Base-by-base conservation (phyloP, 1,139 yeast genomes). In the Blastobotrys serpentis region DNA sequence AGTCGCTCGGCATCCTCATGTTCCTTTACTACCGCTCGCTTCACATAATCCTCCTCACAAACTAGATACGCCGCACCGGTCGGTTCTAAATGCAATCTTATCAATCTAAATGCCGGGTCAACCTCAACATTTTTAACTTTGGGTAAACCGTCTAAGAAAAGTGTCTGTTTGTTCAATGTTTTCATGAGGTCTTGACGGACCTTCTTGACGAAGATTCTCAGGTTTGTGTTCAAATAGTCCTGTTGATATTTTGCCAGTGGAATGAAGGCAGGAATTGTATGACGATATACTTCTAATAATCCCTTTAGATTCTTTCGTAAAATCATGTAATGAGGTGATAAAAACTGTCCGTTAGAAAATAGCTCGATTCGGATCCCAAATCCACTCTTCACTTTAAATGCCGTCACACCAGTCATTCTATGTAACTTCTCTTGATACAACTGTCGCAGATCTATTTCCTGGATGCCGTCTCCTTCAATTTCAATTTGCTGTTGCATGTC, bases 291-390 rank as follows among this genome's bases (percentile, higher is more conserved):
- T 14, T 40, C 47, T 14, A 56, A 46, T 13, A 46, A 49, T 13
- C 51, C 51, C 44, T 49, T 49, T 30, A 23, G 22, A 11, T 23
- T 43, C n/a, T 38, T 21, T 8, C 55, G 39, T 23, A 59, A 45
- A 19, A 60, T 55, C 22, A 59, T 42, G 48, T 57, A 59, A 42
- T 55, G 61, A 11, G 63, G 63, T 2, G 52, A 53, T 16, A 43
- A 54, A 43, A 57, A 60, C 19, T 48, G 29, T 5, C 26, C 41
- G 17, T 46, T 14, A 10, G 34, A 33, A 33, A 52, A 56, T 42
- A 55, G 43, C 43, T 60, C 64, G 37, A 60, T 50, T 17, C 64
- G 52, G 14, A 60, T 43, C 4, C 63, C 64, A 17, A 60, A 50
- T 13, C 60, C 58, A 8, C 50, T 49, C 7, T 42, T 43, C 14